Evolutionary conservation across 2,329 filamentous ascomycete genomes (phyloP), one percentile per base, ranked within the genome.

Genomic region (Neopestalotiopsis rosae): DNA sequence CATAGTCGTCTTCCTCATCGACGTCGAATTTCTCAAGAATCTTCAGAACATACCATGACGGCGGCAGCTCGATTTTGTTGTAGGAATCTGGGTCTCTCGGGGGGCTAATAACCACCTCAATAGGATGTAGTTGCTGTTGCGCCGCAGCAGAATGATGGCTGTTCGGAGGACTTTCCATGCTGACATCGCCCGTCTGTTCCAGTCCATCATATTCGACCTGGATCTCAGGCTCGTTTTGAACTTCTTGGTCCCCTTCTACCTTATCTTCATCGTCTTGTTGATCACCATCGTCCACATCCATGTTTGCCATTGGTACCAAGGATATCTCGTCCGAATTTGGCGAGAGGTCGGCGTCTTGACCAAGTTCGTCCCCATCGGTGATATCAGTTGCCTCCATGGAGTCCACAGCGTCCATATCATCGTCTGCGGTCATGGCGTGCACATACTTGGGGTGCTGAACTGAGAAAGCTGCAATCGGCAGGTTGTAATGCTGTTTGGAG

Each of bases 11-110:
- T 30, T 34, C 58, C 14, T 76, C 74, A 1, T 72, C 72, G 0
- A 73, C 69, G 14, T 76, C 70, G 14, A 77, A 71, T 66, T 81
- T 73, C 5, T 77, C 76, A 1, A 79, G 59, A 4, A 87, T 72
- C 4, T 72, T 75, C 45, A 84, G 79, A 14, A 86, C 76, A 2
- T 77, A 74, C 42, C 80, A 74, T 69, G 82, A 85, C 1, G 74
- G 71, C 9, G 73, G 68, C 34, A 79, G 72, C 13, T 32, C 32
- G n/a, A 64, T 32, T 49, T 69, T 71, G 62, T 73, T 62, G 45
- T 76, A 78, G 1, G 70, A 70, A 5, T 73, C 71, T 5, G 75
- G 74, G 52, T 79, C 66, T 7, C 67, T 40, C 10, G 76, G 73
- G 14, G 75, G 74, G 10, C 30, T 61, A 38, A 80, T 73, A 14